These are phyloP conservation scores for Westerdykella ornata DNA, from an alignment of 2,329 filamentous ascomycete genomes.

Conservation along the genomic window DNA sequence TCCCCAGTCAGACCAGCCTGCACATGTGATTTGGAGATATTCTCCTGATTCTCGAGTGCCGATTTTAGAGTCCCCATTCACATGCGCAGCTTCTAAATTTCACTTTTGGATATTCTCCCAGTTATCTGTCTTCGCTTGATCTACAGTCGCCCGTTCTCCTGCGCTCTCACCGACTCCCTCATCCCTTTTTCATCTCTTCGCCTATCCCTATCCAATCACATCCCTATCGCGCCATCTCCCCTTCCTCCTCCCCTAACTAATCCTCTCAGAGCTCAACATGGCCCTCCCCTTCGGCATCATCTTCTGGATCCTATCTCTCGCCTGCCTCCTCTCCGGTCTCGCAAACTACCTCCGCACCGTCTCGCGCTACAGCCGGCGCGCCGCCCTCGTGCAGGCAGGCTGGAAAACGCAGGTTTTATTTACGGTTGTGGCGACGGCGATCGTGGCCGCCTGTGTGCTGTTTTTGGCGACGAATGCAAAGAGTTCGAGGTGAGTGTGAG, in stretches of 20 bases:
- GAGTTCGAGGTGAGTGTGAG: constrained; percentile 8
- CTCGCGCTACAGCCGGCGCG: constrained; percentile 69
- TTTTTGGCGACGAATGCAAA: constrained; percentile 38
- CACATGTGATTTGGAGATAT: no score
- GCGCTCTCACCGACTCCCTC: neutral
- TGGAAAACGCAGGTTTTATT: constrained; percentile 82
- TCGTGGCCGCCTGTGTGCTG: constrained; percentile 38
- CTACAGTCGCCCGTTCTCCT: no score
- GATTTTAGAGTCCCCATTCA: no score
- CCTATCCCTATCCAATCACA: neutral
- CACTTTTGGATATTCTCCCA: no score
- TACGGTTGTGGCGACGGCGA: constrained; percentile 36
- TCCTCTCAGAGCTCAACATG: constrained; percentile 60
- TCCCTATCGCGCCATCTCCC: neutral
- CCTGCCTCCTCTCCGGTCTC: constrained; percentile 70
- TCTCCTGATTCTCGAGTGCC: no score
- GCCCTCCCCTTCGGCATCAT: constrained; percentile 77
- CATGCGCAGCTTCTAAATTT: no score
- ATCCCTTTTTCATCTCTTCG: neutral
- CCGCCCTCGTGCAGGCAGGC: constrained; percentile 83
- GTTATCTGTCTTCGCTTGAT: no score
- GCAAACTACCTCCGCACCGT: constrained; percentile 82
- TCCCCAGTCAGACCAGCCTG: no score
- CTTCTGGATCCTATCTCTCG: constrained; percentile 76
- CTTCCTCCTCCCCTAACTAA: neutral